A percentile compares a stretch with the other conserved stretches of the same genome.
Evolutionary conservation across 306 rosid species (phyloP).

Genomic region (Trifolium dubium): DNA sequence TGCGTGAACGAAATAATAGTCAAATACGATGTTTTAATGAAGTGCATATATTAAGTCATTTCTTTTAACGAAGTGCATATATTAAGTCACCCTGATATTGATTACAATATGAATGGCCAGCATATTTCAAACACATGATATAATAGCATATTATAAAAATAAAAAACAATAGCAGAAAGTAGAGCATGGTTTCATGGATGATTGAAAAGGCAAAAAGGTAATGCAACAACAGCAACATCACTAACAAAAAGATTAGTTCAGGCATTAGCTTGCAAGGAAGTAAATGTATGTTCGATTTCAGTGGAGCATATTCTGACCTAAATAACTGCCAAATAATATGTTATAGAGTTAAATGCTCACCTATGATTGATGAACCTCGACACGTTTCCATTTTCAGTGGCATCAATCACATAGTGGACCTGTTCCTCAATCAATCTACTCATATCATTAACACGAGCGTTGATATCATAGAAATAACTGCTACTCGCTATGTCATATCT

Average conservation of each 20-base stretch:
- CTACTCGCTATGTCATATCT: constrained; percentile 64
- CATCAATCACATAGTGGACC: constrained; percentile 65
- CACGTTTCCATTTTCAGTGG: constrained; percentile 82
- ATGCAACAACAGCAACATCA: background rate
- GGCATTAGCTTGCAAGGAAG: too few species aligned
- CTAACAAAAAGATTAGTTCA: too few species aligned
- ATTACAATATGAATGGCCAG: background rate
- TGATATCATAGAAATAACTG: constrained; percentile 64
- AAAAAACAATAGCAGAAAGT: background rate
- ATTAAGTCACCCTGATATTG: background rate
- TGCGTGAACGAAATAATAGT: background rate
- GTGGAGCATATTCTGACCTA: too few species aligned
- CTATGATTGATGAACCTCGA: constrained; percentile 97
- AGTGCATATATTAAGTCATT: background rate
- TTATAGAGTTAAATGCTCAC: constrained; percentile 47
- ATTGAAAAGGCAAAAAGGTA: background rate
- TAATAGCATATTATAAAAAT: too few species aligned
- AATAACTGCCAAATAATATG: constrained; percentile 2
- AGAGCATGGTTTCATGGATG: background rate
- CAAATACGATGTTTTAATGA: too few species aligned
- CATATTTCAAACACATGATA: too few species aligned
- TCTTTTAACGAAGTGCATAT: background rate
- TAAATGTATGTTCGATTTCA: too few species aligned
- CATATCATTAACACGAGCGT: constrained; percentile 83
- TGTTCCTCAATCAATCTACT: constrained; percentile 83